Percentiles rank a stretch among this genome's conserved stretches.
Conservation (phyloP, 2,329 filamentous ascomycete genomes). For the Lasiodiplodia sp. region DNA sequence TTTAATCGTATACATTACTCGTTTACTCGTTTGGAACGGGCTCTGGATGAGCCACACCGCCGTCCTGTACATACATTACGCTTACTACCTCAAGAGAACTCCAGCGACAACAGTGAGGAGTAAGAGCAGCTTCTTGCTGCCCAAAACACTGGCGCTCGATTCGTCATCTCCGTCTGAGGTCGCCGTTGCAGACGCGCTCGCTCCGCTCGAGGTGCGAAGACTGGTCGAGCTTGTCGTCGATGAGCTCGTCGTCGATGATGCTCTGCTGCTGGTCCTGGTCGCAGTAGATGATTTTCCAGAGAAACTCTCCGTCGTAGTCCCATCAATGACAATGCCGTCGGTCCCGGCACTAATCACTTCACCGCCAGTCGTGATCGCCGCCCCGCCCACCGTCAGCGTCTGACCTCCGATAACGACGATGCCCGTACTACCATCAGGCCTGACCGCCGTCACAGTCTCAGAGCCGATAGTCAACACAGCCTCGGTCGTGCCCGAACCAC, state of each 20-base stretch:
- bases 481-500: background rate
- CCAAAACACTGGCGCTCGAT: background rate
- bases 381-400: slow-evolving; percentile 4
- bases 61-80: background rate
- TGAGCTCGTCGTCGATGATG: background rate
- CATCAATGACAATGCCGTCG: background rate
- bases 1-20: too few relatives aligned
- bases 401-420: background rate
- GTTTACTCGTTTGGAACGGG: too few relatives aligned
- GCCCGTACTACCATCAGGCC: background rate
- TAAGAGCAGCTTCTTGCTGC: background rate
- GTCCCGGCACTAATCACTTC: background rate
- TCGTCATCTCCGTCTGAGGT: background rate
- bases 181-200: background rate
- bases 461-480: background rate
- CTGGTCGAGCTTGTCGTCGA: background rate
- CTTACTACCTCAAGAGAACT: background rate
- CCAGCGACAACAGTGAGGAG: background rate
- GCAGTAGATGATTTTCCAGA: background rate
- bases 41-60: too few relatives aligned
- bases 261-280: background rate
- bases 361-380: background rate
- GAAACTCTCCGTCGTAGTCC: background rate
- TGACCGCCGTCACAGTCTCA: background rate
- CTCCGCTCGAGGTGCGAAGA: background rate